phyloP scores from a whole-genome alignment of 78 protist genomes.

The Dictyostelium brefeldianum region DNA sequence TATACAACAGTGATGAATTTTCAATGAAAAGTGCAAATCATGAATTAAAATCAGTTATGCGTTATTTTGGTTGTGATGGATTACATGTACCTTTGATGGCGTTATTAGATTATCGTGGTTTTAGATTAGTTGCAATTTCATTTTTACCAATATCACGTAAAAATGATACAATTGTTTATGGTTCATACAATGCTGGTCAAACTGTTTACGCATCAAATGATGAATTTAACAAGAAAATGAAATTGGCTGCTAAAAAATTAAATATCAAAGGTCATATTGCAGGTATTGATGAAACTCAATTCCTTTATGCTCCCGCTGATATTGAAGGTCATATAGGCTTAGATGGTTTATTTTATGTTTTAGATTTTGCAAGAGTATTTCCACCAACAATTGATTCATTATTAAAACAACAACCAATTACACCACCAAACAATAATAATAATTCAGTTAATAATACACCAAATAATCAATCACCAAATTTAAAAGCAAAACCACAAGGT shows the following conservation, averaged over 20 bases:
- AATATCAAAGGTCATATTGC: constrained; percentile 83
- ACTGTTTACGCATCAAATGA: constrained; percentile 20
- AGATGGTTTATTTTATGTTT: constrained; percentile 74
- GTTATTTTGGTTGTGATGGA: constrained; percentile 85
- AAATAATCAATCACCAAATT: background rate
- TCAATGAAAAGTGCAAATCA: constrained; percentile 78
- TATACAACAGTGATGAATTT: constrained; percentile 68
- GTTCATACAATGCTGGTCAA: constrained; percentile 73
- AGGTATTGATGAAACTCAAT: constrained; percentile 39
- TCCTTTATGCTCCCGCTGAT: constrained; percentile 82
- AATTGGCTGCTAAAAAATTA: constrained; percentile 58
- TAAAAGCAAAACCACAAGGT: background rate
- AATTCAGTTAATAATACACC: background rate
- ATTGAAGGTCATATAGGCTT: constrained; percentile 81
- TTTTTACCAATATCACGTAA: constrained; percentile 51
- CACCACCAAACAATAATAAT: background rate
- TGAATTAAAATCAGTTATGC: constrained; percentile 67
- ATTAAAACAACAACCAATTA: background rate
- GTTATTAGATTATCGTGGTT: constrained; percentile 78
- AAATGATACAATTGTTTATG: constrained; percentile 71
- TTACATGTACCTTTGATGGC: constrained; percentile 84
- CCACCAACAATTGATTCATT: constrained; percentile 65
- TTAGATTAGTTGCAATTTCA: constrained; percentile 84
- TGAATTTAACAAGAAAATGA: constrained; percentile 45
- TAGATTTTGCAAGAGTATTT: constrained; percentile 84